phyloP scores from a whole-genome alignment of 352 stramenopile genomes.

The Globisporangium nodosum region DNA sequence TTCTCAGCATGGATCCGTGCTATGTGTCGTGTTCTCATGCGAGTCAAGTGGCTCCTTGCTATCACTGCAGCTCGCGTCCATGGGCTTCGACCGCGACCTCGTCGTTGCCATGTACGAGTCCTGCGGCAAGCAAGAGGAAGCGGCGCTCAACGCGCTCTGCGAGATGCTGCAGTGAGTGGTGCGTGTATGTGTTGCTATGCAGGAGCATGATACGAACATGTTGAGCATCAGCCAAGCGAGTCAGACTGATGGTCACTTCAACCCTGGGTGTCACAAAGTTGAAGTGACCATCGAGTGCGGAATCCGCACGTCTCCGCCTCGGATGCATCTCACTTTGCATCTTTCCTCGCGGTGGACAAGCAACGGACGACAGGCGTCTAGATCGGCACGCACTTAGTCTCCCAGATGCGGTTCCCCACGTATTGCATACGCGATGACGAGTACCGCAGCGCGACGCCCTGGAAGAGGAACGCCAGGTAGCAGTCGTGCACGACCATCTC shows the following conservation, averaged over 20 bases:
- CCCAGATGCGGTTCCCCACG: constrained; percentile 81
- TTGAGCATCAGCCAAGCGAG: too few species aligned
- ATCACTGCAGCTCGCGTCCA: constrained; percentile 35
- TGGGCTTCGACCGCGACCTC: constrained; percentile 56
- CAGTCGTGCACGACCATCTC: constrained; percentile 64
- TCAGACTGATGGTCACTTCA: too few species aligned
- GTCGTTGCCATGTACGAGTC: constrained; percentile 54
- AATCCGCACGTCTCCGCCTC: too few species aligned
- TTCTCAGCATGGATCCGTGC: too few species aligned
- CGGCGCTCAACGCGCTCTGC: constrained; percentile 47
- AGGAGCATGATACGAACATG: too few species aligned
- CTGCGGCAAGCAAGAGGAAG: constrained; percentile 46
- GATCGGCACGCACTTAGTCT: constrained; percentile 78
- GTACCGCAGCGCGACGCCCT: constrained; percentile 68
- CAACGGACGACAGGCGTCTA: too few species aligned
- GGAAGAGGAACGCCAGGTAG: constrained; percentile 67
- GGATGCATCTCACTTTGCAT: too few species aligned
- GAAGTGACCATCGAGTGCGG: too few species aligned
- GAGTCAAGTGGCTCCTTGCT: too few species aligned
- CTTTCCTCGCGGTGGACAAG: too few species aligned
- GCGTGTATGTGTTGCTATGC: constrained; percentile 5
- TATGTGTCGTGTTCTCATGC: too few species aligned
- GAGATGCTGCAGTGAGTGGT: constrained; percentile 26
- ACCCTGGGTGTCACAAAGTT: too few species aligned
- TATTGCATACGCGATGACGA: constrained; percentile 75